Evolutionary conservation across 768 basidiomycete species (phyloP).

Genomic region (Mycena albidolilacea): DNA sequence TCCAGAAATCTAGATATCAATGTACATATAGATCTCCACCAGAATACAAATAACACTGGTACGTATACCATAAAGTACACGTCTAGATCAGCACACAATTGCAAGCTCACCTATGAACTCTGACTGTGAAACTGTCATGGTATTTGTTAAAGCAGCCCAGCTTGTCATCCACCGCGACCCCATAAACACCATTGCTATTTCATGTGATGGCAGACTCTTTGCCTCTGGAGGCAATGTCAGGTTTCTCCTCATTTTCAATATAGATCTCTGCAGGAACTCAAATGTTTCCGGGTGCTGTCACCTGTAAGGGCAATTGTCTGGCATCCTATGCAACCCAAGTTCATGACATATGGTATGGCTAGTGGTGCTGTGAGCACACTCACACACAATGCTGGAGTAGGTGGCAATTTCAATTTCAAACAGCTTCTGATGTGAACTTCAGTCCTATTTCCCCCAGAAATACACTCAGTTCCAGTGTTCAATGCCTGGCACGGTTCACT

Average conservation of each 20-base stretch:
- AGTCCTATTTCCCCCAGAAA: background rate
- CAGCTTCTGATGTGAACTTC: background rate
- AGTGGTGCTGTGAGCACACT: background rate
- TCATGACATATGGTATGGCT: background rate
- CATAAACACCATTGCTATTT: background rate
- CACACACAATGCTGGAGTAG: background rate
- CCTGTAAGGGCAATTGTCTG: background rate
- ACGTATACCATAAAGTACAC: background rate
- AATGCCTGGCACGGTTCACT: background rate
- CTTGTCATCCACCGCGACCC: background rate
- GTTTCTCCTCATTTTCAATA: background rate
- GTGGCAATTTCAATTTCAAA: background rate
- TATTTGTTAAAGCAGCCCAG: background rate
- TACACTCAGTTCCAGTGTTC: background rate
- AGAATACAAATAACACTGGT: too few relatives aligned
- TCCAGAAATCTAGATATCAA: background rate
- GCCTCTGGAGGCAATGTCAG: background rate
- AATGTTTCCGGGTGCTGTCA: background rate
- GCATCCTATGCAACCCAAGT: background rate
- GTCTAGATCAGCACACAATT: background rate
- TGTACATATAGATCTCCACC: too few relatives aligned
- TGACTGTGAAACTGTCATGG: background rate
- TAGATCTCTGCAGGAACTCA: background rate
- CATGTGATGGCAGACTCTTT: background rate
- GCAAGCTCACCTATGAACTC: background rate